Conservation (phyloP, 2,329 filamentous ascomycete genomes). For the Phyllosticta citrichinensis region DNA sequence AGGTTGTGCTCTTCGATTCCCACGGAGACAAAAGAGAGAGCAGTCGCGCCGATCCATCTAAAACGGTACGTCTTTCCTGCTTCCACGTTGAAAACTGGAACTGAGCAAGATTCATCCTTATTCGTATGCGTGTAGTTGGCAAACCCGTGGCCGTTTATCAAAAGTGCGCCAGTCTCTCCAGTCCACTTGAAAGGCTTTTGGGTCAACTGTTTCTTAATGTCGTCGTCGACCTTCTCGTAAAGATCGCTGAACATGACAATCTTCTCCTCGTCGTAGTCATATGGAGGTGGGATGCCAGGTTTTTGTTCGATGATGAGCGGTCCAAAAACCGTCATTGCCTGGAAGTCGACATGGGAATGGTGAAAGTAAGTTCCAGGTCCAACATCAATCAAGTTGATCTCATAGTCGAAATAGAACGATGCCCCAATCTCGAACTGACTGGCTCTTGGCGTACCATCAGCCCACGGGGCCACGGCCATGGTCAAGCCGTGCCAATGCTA, state of each 20-base stretch:
- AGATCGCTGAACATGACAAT: conserved; percentile 48
- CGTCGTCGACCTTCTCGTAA: conserved; percentile 44
- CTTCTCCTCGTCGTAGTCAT: conserved; percentile 52
- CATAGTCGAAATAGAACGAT: conserved; percentile 56
- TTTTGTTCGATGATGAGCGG: conserved; percentile 48
- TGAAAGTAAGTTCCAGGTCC: conserved; percentile 58
- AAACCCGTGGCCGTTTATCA: conserved; percentile 48
- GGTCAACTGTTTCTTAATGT: conserved; percentile 42
- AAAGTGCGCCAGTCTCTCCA: conserved; percentile 47
- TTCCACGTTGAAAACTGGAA: conserved; percentile 47
- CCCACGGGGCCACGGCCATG: conserved; percentile 50
- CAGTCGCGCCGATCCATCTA: conserved; percentile 48
- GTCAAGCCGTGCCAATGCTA: conserved; percentile 60
- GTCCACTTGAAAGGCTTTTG: conserved; percentile 45
- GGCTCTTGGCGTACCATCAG: conserved; percentile 51
- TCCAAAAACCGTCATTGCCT: conserved; percentile 49
- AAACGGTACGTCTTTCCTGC: conserved; percentile 52
- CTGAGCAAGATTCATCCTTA: conserved; percentile 30
- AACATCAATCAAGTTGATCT: conserved; percentile 43
- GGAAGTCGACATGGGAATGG: conserved; percentile 56
- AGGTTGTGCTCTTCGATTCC: conserved; percentile 44
- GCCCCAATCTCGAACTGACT: conserved; percentile 58
- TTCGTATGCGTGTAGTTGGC: conserved; percentile 16
- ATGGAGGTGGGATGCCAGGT: conserved; percentile 34
- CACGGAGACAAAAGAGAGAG: conserved; percentile 46